phyloP scores from a whole-genome alignment of 169 alveolate genomes.

The Babesia gibsoni region DNA sequence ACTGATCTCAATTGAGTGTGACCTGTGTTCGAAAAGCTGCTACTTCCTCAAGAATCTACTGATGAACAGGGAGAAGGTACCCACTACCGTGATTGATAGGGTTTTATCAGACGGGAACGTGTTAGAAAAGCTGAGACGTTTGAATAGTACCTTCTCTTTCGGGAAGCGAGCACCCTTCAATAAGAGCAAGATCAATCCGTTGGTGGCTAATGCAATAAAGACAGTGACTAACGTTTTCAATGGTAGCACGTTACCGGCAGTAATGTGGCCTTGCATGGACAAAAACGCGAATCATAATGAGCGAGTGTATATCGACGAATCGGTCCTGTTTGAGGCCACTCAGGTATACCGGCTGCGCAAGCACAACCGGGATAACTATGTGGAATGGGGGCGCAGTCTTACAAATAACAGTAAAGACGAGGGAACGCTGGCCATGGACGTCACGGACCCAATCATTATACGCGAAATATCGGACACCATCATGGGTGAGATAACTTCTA shows the following conservation, averaged over 20 bases:
- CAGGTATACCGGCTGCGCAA: conserved; percentile 34
- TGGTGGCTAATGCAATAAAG: not conserved
- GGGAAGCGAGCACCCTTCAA: conserved; percentile 8
- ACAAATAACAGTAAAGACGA: not conserved
- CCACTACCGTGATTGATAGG: conserved; percentile 7
- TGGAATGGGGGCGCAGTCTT: conserved; percentile 18
- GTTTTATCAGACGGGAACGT: conserved; percentile 16
- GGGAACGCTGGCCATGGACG: conserved; percentile 36
- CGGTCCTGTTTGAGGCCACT: conserved; percentile 39
- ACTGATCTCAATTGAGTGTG: conserved; percentile 11
- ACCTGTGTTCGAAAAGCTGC: conserved; percentile 15
- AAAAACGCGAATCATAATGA: not conserved
- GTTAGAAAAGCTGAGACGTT: not conserved
- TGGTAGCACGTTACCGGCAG: conserved; percentile 29
- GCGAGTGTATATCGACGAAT: conserved; percentile 25
- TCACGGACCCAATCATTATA: conserved; percentile 14
- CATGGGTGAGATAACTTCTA: conserved; percentile 23
- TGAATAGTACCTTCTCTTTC: conserved; percentile 15
- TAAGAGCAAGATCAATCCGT: not conserved
- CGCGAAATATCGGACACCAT: conserved; percentile 53
- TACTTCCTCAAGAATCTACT: conserved; percentile 6
- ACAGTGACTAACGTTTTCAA: conserved; percentile 21
- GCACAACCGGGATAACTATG: conserved; percentile 30
- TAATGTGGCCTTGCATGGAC: conserved; percentile 48
- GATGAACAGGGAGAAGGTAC: not conserved